These are phyloP conservation scores for Acanthamoeba healyi DNA, from an alignment of 208 protist species.

Conservation along the genomic window DNA sequence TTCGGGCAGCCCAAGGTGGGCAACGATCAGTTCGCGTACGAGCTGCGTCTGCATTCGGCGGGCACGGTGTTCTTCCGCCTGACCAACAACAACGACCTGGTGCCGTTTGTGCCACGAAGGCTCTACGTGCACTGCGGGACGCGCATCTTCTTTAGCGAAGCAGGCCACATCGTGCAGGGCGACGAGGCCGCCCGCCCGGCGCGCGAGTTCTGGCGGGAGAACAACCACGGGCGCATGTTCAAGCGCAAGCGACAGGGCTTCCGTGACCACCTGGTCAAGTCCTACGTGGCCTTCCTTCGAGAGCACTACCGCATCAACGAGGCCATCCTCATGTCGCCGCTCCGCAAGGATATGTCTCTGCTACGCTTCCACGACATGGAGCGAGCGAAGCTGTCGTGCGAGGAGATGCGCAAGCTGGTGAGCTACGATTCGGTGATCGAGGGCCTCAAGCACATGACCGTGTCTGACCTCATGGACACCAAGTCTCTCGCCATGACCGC, in stretches of 20 bases:
- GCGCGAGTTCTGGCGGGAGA: constrained; percentile 19
- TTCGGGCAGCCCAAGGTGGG: constrained; percentile 71
- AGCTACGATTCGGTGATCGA: background rate
- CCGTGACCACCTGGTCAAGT: constrained; percentile 10
- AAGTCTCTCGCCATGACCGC: background rate
- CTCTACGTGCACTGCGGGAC: background rate
- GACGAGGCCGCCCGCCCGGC: background rate
- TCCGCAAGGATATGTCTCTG: background rate
- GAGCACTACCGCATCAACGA: constrained; percentile 7
- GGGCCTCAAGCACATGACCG: background rate
- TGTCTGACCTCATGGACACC: background rate
- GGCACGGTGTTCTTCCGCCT: constrained; percentile 43
- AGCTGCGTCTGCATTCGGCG: background rate
- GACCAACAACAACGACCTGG: constrained; percentile 72
- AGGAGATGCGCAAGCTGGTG: background rate
- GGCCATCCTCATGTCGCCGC: background rate
- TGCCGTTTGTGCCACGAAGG: background rate
- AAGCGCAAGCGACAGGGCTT: background rate
- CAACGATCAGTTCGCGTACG: constrained; percentile 42
- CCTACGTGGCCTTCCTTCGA: background rate
- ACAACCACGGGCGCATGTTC: background rate
- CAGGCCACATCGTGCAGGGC: constrained; percentile 6
- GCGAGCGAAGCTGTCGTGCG: background rate
- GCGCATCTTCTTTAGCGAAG: background rate
- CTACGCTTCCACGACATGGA: constrained; percentile 1